Conservation (phyloP, 2,329 filamentous ascomycete genomes). For the Colletotrichum spaethianum region DNA sequence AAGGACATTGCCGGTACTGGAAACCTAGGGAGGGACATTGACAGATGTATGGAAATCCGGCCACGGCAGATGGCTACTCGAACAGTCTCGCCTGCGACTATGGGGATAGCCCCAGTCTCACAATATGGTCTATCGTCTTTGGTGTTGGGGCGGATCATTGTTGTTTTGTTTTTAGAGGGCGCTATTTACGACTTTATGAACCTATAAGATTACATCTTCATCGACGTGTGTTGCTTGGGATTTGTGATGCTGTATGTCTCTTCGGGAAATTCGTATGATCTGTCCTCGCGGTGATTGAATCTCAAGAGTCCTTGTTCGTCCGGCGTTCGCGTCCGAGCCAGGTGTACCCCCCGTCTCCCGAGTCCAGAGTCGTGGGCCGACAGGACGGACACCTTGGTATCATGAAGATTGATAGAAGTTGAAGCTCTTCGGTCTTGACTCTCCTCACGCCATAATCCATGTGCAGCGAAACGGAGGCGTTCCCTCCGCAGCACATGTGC, state of each 20-base stretch:
- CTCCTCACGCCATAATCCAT: background rate
- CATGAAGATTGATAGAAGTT: background rate
- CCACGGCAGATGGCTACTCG: background rate
- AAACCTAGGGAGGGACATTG: background rate
- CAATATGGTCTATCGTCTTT: background rate
- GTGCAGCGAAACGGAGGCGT: constrained; percentile 11
- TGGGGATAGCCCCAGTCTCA: background rate
- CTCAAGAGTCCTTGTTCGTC: background rate
- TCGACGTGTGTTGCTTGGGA: background rate
- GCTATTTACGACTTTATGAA: constrained; percentile 24
- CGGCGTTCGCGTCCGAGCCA: background rate
- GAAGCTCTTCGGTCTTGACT: background rate
- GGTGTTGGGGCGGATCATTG: background rate
- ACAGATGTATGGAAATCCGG: background rate
- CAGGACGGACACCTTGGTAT: background rate
- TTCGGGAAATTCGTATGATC: too few species aligned
- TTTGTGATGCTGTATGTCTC: too few species aligned
- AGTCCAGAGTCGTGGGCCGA: background rate
- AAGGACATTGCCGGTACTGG: constrained; percentile 1
- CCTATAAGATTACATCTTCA: background rate
- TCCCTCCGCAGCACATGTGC: constrained; percentile 25
- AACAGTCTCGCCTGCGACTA: background rate
- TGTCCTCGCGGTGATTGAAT: background rate
- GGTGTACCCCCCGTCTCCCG: background rate
- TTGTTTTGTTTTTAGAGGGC: constrained; percentile 9